Percentiles rank a stretch among this genome's conserved stretches.
These are phyloP conservation scores for Venturia oleaginea DNA, from an alignment of 2,329 filamentous ascomycete species.

Conservation along the genomic window DNA sequence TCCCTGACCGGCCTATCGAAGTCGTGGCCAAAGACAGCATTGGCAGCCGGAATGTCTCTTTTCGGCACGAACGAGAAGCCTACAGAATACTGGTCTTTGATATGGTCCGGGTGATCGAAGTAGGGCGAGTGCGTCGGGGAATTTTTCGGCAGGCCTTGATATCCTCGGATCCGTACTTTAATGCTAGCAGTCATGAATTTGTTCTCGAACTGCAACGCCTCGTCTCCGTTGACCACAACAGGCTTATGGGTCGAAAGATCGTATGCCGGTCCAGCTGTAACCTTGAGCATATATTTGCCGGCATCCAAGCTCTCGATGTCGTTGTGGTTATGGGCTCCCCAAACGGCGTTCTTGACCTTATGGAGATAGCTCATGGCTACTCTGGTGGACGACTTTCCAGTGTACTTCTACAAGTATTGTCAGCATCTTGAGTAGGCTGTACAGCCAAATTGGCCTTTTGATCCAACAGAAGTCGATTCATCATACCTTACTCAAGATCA, in stretches of 20 bases:
- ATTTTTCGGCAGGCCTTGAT: constrained; percentile 30
- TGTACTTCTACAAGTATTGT: neutral
- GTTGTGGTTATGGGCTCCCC: neutral
- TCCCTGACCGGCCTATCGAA: constrained; percentile 87
- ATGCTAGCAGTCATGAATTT: constrained; percentile 57
- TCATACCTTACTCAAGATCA: too few relatives aligned
- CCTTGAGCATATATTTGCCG: constrained; percentile 60
- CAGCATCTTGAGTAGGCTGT: neutral
- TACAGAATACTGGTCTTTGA: constrained; percentile 75
- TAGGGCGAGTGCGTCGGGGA: neutral
- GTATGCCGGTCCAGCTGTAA: constrained; percentile 75
- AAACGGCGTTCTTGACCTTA: neutral
- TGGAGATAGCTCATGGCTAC: neutral
- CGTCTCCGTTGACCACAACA: constrained; percentile 56
- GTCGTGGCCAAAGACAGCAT: constrained; percentile 89
- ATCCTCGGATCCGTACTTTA: constrained; percentile 65
- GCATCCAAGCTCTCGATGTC: neutral
- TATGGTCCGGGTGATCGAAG: constrained; percentile 18
- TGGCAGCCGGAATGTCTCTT: constrained; percentile 51
- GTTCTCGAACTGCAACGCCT: constrained; percentile 54
- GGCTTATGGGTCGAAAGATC: constrained; percentile 59
- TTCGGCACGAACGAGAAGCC: constrained; percentile 69
- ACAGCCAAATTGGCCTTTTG: too few relatives aligned
- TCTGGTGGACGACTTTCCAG: neutral
- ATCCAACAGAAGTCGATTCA: too few relatives aligned